Conservation (phyloP, 2,329 filamentous ascomycete genomes). For the Penicillium sp. region DNA sequence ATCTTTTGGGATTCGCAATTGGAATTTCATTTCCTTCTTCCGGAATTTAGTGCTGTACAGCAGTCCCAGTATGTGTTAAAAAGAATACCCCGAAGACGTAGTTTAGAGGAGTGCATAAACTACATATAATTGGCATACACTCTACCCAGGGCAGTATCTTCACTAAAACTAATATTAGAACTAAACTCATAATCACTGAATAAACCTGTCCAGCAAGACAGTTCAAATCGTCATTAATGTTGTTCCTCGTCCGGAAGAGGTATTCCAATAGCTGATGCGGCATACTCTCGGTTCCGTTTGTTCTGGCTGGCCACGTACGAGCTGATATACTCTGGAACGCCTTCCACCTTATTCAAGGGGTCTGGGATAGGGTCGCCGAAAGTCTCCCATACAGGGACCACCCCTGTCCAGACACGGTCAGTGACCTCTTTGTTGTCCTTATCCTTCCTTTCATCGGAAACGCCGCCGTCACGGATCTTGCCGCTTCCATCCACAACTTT, state of each 20-base stretch:
- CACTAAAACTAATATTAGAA: background rate
- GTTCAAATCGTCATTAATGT: conserved; percentile 24
- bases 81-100: too few relatives aligned
- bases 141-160: background rate
- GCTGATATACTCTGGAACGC: conserved; percentile 67
- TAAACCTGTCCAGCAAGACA: background rate
- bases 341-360: conserved; percentile 61
- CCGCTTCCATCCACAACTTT: conserved; percentile 72
- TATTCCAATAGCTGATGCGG: conserved; percentile 38
- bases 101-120: too few relatives aligned
- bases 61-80: too few relatives aligned
- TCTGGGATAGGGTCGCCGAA: conserved; percentile 68
- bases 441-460: conserved; percentile 66
- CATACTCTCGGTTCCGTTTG: conserved; percentile 48
- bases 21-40: too few relatives aligned
- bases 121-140: too few relatives aligned
- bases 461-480: conserved; percentile 71
- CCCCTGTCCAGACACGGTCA: conserved; percentile 62
- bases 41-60: too few relatives aligned
- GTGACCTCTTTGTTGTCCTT: conserved; percentile 52
- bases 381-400: conserved; percentile 67
- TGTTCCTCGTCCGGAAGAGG: conserved; percentile 37
- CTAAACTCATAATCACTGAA: background rate
- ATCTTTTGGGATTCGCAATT: too few relatives aligned
- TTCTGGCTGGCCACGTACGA: conserved; percentile 58